phyloP scores from a whole-genome alignment of 2,329 filamentous ascomycete species.

The Alternaria conjuncta region DNA sequence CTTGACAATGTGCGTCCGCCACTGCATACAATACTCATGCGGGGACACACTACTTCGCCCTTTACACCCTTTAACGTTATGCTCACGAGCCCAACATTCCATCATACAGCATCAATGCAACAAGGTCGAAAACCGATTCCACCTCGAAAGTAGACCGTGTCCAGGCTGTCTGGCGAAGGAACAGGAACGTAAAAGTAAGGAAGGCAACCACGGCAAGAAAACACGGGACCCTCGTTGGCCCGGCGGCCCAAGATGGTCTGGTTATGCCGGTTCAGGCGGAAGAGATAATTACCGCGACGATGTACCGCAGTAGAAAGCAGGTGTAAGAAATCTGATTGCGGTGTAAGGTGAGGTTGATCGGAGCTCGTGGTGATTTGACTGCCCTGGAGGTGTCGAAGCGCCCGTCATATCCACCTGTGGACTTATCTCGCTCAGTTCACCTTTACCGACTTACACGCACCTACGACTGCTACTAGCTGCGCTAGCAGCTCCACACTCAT shows the following conservation, averaged over 20 bases:
- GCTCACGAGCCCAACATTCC: constrained; percentile 5
- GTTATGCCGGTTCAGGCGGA: constrained; percentile 4
- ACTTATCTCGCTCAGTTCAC: neutral
- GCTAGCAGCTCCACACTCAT: too few relatives aligned
- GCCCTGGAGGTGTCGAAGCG: neutral
- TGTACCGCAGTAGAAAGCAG: constrained; percentile 9
- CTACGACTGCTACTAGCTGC: too few relatives aligned
- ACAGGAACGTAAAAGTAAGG: neutral
- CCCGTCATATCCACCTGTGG: neutral
- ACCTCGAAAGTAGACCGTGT: constrained; percentile 14
- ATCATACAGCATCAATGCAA: constrained; percentile 14
- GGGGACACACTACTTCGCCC: constrained; percentile 3
- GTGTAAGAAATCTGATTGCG: neutral
- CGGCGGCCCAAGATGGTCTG: constrained; percentile 11
- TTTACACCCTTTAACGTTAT: constrained; percentile 15
- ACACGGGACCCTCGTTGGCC: constrained; percentile 8
- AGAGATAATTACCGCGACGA: constrained; percentile 12
- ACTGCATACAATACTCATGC: constrained; percentile 14
- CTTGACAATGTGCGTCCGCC: constrained; percentile 19
- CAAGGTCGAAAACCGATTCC: neutral
- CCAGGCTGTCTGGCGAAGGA: constrained; percentile 13
- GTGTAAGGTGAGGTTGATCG: neutral
- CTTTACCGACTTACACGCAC: neutral
- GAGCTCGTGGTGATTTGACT: neutral
- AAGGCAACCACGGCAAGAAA: neutral